Conservation (phyloP, 768 basidiomycete species). For the Chalciporus sphaerocephalus region DNA sequence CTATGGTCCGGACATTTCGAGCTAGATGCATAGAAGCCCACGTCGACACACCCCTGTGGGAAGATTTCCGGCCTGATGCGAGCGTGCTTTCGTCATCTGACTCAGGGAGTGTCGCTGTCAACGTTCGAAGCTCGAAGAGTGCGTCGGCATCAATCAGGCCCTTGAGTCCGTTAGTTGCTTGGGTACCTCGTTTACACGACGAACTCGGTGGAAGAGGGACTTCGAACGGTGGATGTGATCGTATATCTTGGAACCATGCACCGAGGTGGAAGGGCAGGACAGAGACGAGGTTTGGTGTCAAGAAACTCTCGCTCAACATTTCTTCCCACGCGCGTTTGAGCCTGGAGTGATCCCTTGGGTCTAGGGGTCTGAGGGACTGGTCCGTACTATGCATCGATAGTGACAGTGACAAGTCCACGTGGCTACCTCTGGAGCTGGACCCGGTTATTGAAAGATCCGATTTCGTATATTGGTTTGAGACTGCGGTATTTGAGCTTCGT, state of each 20-base stretch:
- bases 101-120: conserved; percentile 24
- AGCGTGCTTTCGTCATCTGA: conserved; percentile 24
- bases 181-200: conserved; percentile 17
- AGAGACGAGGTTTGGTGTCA: conserved; percentile 49
- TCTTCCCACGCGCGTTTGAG: conserved; percentile 63
- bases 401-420: conserved; percentile 17
- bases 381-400: conserved; percentile 13
- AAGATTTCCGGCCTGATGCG: conserved; percentile 14
- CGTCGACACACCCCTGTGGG: conserved; percentile 33
- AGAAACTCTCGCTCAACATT: conserved; percentile 58
- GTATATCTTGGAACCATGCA: conserved; percentile 50
- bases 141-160: conserved; percentile 27
- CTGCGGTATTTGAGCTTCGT: conserved; percentile 27
- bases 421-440: conserved; percentile 12
- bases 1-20: conserved; percentile 50
- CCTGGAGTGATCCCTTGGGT: conserved; percentile 60
- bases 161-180: conserved; percentile 14
- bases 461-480: conserved; percentile 20
- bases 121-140: conserved; percentile 30
- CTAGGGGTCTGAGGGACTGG: conserved; percentile 19
- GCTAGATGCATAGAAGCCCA: conserved; percentile 66
- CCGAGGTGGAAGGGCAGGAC: conserved; percentile 67
- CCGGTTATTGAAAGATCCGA: conserved; percentile 21
- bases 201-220: conserved; percentile 57
- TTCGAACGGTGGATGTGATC: conserved; percentile 44